These are phyloP conservation scores for Wickerhamiella australiensis DNA, from an alignment of 805 yeast genomes.

Conservation along the genomic window DNA sequence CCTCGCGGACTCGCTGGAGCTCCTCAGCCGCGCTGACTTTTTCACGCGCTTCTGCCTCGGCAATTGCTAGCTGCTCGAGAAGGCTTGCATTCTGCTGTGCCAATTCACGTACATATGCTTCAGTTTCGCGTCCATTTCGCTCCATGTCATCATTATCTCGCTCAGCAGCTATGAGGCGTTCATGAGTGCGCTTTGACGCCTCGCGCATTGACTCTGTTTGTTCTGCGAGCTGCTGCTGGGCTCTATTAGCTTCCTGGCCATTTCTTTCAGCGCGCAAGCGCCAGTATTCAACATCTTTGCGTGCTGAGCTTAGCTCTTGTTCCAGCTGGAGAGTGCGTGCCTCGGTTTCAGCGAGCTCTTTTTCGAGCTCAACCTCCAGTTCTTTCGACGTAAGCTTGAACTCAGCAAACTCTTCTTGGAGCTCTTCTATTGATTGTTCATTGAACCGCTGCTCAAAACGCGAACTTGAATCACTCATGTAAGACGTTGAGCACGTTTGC, in stretches of 20 bases:
- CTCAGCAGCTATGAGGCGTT: slow-evolving; percentile 33
- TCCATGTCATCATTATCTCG: slow-evolving; percentile 36
- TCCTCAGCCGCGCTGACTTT: slow-evolving; percentile 14
- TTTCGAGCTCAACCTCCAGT: slow-evolving; percentile 36
- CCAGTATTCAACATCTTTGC: slow-evolving; percentile 23
- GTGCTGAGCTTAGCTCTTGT: slow-evolving; percentile 23
- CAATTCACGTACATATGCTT: slow-evolving; percentile 28
- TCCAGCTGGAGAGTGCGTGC: slow-evolving; percentile 21
- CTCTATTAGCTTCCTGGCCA: slow-evolving; percentile 17
- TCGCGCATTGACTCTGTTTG: slow-evolving; percentile 20
- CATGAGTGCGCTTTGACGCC: slow-evolving; percentile 26
- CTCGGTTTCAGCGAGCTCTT: slow-evolving; percentile 32
- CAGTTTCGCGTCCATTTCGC: slow-evolving; percentile 31
- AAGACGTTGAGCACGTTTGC: neutral
- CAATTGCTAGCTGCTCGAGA: slow-evolving; percentile 31
- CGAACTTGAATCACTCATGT: slow-evolving; percentile 1
- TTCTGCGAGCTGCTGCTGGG: slow-evolving; percentile 4
- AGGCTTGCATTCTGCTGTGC: slow-evolving; percentile 29
- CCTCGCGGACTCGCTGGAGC: slow-evolving; percentile 28
- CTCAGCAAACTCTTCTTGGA: slow-evolving; percentile 34
- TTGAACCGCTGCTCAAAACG: slow-evolving; percentile 2
- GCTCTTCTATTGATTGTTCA: slow-evolving; percentile 17
- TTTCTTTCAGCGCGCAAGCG: slow-evolving; percentile 22
- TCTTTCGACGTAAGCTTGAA: slow-evolving; percentile 36
- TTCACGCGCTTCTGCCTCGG: slow-evolving; percentile 27